Base-by-base conservation (phyloP, 1,284 basidiomycete genomes). In the Agroathelia rolfsii region DNA sequence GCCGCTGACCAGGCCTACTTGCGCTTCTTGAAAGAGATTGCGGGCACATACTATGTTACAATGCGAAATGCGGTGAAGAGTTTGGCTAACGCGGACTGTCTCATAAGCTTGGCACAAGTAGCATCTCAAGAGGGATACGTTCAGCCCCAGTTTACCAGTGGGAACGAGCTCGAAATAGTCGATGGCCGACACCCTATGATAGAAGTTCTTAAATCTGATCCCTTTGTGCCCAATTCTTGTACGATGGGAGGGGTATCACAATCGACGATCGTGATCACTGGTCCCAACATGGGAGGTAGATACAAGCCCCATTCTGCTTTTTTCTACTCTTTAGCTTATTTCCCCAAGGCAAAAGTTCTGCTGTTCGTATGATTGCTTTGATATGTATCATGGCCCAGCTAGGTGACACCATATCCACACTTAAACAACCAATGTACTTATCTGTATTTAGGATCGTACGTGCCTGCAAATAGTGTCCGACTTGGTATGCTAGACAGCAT, bases 401-500 rank as follows among this genome's bases (percentile, higher is more conserved):
- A n/a, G n/a, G n/a, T n/a, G n/a, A n/a, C n/a, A n/a, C n/a, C n/a
- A n/a, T n/a, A n/a, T n/a, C n/a, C n/a, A n/a, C n/a, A n/a, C n/a
- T n/a, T n/a, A n/a, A n/a, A n/a, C n/a, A n/a, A n/a, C n/a, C n/a
- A n/a, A n/a, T n/a, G n/a, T n/a, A n/a, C n/a, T n/a, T n/a, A n/a
- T n/a, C n/a, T n/a, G n/a, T n/a, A n/a, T n/a, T n/a, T 76, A 6
- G 82, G 81, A 13, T 79, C 77, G 14, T 83, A 82, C 43, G 77
- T 84, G 3, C 78, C 94, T 5, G 90, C 90, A 0, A 51, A 60
- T 6, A 66, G 70, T 0, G 83, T 85, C 27, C 76, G 57, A 38
- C 55, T 96, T 27, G 73, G 82, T 5, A 60, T 92, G 28, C 67
- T 90, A 35, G 93, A 97, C 50, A 76, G 79, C 0, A 76, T 97